phyloP scores from a whole-genome alignment of 2,329 filamentous ascomycete species.

The Stachybotrys elegans region DNA sequence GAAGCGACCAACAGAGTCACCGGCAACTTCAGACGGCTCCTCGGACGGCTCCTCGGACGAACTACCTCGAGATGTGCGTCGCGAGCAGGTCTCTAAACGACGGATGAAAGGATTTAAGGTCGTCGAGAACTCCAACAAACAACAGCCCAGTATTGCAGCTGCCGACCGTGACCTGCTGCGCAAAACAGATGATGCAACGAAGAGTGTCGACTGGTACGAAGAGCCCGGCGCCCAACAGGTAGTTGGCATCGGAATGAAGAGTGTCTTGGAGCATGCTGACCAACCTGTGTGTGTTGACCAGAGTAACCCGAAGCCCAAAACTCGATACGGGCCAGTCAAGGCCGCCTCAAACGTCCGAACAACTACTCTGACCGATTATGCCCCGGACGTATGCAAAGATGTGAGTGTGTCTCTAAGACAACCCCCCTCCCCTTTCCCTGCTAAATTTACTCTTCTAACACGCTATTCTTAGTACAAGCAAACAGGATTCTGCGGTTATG shows the following conservation, averaged over 20 bases:
- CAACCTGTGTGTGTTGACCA: no score
- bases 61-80: no score
- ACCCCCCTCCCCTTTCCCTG: no score
- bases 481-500: slow-evolving; percentile 51
- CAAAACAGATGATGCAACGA: slow-evolving; percentile 80
- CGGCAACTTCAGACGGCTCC: slow-evolving; percentile 53
- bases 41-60: no score
- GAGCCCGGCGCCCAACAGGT: slow-evolving; percentile 51
- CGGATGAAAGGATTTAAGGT: no score
- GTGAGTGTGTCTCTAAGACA: no score
- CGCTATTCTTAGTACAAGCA: slow-evolving; percentile 45
- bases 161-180: slow-evolving; percentile 59
- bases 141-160: slow-evolving; percentile 49
- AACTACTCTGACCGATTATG: slow-evolving; percentile 84
- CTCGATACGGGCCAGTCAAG: slow-evolving; percentile 67
- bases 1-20: no score
- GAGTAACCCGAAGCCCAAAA: slow-evolving; percentile 37
- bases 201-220: slow-evolving; percentile 84
- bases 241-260: no score
- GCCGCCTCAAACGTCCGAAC: slow-evolving; percentile 85
- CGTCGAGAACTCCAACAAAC: no score
- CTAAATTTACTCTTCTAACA: no score
- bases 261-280: no score
- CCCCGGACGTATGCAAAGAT: slow-evolving; percentile 92
- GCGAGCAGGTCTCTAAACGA: no score